A percentile compares a stretch with the other conserved stretches of the same genome.
Evolutionary conservation across 2,329 filamentous ascomycete species (phyloP).

Genomic region (Neonectria magnoliae): DNA sequence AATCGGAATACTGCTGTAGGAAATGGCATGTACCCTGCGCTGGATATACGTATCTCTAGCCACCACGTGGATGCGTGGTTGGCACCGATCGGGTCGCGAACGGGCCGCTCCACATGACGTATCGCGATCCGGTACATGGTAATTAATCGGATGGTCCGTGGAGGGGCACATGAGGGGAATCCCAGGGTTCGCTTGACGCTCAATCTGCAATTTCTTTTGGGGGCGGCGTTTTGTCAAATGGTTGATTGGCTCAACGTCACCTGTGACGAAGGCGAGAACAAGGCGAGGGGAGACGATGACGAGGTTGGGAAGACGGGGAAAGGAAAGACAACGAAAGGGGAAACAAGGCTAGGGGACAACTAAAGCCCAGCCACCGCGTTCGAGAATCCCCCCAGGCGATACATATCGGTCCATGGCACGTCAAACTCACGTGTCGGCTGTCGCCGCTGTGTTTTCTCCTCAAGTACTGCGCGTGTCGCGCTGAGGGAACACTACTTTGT

Average conservation of each 20-base stretch:
- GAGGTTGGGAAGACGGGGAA: too few species aligned
- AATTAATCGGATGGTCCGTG: background rate
- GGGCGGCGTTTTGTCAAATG: background rate
- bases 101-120: background rate
- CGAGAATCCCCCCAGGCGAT: too few species aligned
- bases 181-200: background rate
- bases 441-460: too few species aligned
- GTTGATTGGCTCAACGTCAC: background rate
- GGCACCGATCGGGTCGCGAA: background rate
- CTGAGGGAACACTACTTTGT: background rate
- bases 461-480: background rate
- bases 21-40: background rate
- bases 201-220: background rate
- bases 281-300: too few species aligned
- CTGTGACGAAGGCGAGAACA: background rate
- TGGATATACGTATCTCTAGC: background rate
- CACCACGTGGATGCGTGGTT: background rate
- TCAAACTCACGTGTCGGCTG: too few species aligned
- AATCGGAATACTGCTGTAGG: background rate
- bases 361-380: too few species aligned
- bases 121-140: background rate
- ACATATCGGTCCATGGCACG: too few species aligned
- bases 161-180: background rate
- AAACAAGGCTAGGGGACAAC: background rate
- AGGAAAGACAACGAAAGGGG: background rate